Evolutionary conservation across 805 yeast species (phyloP).

Genomic region (Saccharomyces paradoxus): DNA sequence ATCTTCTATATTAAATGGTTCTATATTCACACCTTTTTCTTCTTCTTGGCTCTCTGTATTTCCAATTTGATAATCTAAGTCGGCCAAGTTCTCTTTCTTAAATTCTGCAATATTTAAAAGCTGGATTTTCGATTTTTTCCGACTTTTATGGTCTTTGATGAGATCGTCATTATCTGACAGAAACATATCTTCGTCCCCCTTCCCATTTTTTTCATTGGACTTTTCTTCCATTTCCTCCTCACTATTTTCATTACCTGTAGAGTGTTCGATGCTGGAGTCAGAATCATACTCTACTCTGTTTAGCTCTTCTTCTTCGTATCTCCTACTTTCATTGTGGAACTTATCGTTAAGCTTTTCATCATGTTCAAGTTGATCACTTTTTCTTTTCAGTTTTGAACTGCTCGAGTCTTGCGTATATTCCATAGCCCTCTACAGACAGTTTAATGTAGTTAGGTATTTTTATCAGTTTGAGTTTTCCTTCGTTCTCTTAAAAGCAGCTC

Average conservation of each 20-base stretch:
- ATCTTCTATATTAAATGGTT: conserved; percentile 43
- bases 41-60: conserved; percentile 11
- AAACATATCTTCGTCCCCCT: background rate
- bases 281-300: background rate
- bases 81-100: background rate
- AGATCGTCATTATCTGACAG: background rate
- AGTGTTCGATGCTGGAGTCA: background rate
- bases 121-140: background rate
- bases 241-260: background rate
- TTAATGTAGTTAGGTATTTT: background rate
- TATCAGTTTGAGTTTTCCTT: background rate
- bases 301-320: background rate
- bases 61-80: background rate
- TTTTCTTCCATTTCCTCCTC: background rate
- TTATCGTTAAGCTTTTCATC: background rate
- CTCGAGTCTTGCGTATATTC: background rate
- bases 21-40: conserved; percentile 32
- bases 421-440: background rate
- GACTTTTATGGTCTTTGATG: background rate
- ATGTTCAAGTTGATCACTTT: background rate
- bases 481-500: background rate
- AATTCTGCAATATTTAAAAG: background rate
- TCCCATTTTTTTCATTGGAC: background rate
- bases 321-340: background rate
- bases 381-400: background rate